phyloP scores from a whole-genome alignment of 495 filamentous ascomycete species.

The Penicillium coffeae region DNA sequence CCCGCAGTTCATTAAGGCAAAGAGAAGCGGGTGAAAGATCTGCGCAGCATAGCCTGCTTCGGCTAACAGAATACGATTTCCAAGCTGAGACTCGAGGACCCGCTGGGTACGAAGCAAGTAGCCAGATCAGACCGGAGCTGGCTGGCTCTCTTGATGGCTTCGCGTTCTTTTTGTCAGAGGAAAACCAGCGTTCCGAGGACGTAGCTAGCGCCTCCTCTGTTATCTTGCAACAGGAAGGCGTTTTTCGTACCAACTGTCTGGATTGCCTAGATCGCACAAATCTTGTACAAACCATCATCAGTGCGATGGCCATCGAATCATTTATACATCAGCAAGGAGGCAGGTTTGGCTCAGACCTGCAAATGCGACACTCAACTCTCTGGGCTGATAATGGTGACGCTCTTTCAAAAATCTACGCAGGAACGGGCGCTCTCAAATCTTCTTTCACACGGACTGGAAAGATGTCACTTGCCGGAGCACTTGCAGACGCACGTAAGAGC shows the following conservation, averaged over 20 bases:
- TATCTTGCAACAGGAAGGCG: conserved; percentile 83
- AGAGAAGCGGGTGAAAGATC: conserved; percentile 32
- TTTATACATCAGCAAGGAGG: conserved; percentile 70
- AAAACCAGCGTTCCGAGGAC: conserved; percentile 30
- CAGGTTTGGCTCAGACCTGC: conserved; percentile 69
- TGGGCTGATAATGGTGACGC: conserved; percentile 99
- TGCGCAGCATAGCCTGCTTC: conserved; percentile 66
- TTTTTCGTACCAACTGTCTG: conserved; percentile 94
- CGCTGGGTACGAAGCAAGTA: conserved; percentile 82
- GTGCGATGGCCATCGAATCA: conserved; percentile 79
- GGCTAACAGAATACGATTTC: conserved; percentile 86
- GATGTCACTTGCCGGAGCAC: conserved; percentile 90
- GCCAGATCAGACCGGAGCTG: conserved; percentile 69
- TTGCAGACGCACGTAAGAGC: conserved; percentile 92
- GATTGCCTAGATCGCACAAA: conserved; percentile 97
- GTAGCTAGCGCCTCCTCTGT: conserved; percentile 53
- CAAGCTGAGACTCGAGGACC: conserved; percentile 89
- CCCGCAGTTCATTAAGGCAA: conserved; percentile 60
- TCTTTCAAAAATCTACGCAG: conserved; percentile 91
- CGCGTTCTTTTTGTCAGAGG: conserved; percentile 83
- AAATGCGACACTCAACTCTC: conserved; percentile 81
- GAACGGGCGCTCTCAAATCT: conserved; percentile 90
- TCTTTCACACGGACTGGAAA: conserved; percentile 96
- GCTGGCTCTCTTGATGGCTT: conserved; percentile 76
- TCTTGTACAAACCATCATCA: conserved; percentile 91